Conservation (phyloP, 768 basidiomycete species). For the Omphalotus guepiniiformis region DNA sequence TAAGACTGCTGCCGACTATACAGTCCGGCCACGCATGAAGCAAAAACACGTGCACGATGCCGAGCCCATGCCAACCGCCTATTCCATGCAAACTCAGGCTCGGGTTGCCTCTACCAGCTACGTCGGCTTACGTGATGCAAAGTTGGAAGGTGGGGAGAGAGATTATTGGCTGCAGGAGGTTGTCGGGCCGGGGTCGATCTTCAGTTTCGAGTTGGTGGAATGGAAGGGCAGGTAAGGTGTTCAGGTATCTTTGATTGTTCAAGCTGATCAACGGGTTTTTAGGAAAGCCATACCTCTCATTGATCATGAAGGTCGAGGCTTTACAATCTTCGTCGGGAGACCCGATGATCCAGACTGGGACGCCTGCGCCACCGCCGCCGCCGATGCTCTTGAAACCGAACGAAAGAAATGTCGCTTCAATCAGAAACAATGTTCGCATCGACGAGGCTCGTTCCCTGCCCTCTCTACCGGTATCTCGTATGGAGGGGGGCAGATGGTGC, state of each 20-base stretch:
- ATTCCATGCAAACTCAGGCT: not conserved
- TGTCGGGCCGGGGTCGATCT: not conserved
- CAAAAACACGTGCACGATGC: not conserved
- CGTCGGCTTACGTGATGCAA: not conserved
- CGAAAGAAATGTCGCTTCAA: conserved; percentile 1
- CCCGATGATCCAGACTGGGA: conserved; percentile 13
- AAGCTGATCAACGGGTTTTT: not conserved
- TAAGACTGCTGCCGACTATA: not conserved
- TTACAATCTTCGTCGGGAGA: conserved; percentile 6
- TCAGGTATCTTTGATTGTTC: not conserved
- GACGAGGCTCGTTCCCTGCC: conserved; percentile 18
- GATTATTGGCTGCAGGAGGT: not conserved
- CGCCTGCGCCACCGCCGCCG: conserved; percentile 1
- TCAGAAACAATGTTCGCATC: conserved; percentile 8
- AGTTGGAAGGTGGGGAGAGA: not conserved
- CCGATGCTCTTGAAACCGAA: not conserved
- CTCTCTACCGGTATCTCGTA: conserved; percentile 20
- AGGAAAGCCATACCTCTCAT: not conserved
- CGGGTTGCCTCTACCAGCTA: not conserved
- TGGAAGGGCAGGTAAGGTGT: not conserved
- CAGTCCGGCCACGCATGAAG: not conserved
- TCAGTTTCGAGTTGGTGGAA: not conserved
- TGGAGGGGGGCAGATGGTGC: conserved; percentile 23
- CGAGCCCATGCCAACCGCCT: not conserved
- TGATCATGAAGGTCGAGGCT: not conserved